These are phyloP conservation scores for Pterula multifida DNA, from an alignment of 1,284 basidiomycete genomes.

Conservation along the genomic window DNA sequence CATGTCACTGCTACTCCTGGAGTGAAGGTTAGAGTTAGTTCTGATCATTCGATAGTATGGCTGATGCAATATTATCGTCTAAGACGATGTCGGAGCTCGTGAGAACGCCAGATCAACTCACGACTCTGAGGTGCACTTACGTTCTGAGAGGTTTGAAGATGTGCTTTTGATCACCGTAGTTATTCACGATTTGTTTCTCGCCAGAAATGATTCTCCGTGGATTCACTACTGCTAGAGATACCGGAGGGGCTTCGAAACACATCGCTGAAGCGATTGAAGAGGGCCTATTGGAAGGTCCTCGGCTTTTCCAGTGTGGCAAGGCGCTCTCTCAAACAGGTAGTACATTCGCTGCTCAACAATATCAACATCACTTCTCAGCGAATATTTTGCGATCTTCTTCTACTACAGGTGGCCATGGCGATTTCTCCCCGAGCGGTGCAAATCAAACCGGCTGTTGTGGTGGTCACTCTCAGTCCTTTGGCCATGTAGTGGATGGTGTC, in stretches of 20 bases:
- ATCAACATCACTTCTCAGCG: neutral
- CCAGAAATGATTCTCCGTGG: constrained; percentile 32
- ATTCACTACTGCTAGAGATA: constrained; percentile 38
- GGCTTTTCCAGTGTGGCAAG: constrained; percentile 32
- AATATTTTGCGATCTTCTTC: neutral
- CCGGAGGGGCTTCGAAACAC: constrained; percentile 31
- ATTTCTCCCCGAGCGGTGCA: constrained; percentile 18
- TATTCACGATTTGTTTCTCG: neutral
- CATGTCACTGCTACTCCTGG: constrained; percentile 31
- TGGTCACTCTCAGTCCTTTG: constrained; percentile 21
- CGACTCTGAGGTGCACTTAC: constrained; percentile 25
- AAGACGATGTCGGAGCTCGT: constrained; percentile 25
- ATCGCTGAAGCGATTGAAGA: constrained; percentile 29
- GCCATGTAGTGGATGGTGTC: constrained; percentile 26
- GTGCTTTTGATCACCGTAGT: neutral
- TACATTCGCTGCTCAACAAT: no score
- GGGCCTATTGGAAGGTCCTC: constrained; percentile 29
- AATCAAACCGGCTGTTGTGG: constrained; percentile 26
- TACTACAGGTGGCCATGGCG: constrained; percentile 29
- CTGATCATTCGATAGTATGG: neutral
- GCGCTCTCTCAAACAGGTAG: constrained; percentile 32
- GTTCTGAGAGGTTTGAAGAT: constrained; percentile 20
- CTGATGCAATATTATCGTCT: neutral
- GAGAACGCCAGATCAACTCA: constrained; percentile 20
- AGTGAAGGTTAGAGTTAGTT: constrained; percentile 13